Conservation (phyloP, 495 filamentous ascomycete genomes). For the Cryomyces minteri region DNA sequence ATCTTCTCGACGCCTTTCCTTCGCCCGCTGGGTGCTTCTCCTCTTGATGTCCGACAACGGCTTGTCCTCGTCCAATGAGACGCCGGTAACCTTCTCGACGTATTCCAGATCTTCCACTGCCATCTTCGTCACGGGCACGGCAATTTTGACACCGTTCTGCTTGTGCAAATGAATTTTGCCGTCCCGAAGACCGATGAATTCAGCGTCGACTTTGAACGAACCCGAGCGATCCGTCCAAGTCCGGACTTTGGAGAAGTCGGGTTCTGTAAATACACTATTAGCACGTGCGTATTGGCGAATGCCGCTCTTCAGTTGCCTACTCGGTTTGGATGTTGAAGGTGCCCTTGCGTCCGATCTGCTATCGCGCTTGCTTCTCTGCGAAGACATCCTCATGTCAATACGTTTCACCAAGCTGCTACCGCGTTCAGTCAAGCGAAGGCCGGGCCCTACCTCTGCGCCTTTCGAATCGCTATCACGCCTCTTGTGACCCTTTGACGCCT, state of each 20-base stretch:
- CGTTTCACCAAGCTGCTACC: conserved; percentile 43
- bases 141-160: conserved; percentile 93
- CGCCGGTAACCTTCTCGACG: conserved; percentile 69
- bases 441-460: conserved; percentile 58
- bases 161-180: conserved; percentile 98
- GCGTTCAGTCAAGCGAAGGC: conserved; percentile 49
- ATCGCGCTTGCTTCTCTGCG: conserved; percentile 55
- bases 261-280: conserved; percentile 28
- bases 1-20: conserved; percentile 4
- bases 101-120: conserved; percentile 86
- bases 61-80: conserved; percentile 91
- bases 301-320: conserved; percentile 31
- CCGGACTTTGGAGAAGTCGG: conserved; percentile 66
- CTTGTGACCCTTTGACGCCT: conserved; percentile 43
- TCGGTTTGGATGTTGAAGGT: conserved; percentile 40
- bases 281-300: background rate
- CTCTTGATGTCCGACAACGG: conserved; percentile 64
- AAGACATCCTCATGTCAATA: conserved; percentile 36
- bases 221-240: conserved; percentile 90
- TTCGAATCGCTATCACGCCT: conserved; percentile 34
- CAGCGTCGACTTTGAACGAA: conserved; percentile 92
- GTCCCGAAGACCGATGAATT: conserved; percentile 85
- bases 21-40: conserved; percentile 20
- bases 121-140: conserved; percentile 90
- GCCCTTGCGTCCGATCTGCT: conserved; percentile 23